A percentile compares a stretch with the other conserved stretches of the same genome.
Conservation (phyloP, 148 eudicot species). For the Polygonum aviculare region DNA sequence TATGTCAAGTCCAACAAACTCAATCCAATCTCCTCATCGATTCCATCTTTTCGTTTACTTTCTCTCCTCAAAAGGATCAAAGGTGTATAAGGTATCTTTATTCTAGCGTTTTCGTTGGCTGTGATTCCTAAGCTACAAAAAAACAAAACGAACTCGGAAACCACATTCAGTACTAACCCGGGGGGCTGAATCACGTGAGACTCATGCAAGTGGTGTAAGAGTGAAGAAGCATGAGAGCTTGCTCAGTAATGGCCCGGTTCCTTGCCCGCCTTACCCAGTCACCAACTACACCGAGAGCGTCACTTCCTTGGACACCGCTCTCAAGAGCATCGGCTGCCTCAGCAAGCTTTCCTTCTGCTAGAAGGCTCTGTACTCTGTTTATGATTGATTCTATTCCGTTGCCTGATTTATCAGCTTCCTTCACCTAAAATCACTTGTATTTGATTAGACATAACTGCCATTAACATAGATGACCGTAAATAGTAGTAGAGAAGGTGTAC, state of each 20-base stretch:
- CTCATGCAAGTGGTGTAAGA: slow-evolving; percentile 70
- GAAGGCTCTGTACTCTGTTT: slow-evolving; percentile 59
- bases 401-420: slow-evolving; percentile 67
- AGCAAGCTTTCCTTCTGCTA: slow-evolving; percentile 74
- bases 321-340: slow-evolving; percentile 92
- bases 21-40: background rate
- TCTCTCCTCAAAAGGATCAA: background rate
- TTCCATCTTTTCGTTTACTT: background rate
- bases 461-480: background rate
- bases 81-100: slow-evolving; percentile 1
- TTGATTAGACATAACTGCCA: background rate
- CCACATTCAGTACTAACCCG: background rate
- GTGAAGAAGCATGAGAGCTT: slow-evolving; percentile 62
- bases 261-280: slow-evolving; percentile 72
- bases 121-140: background rate
- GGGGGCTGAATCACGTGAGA: slow-evolving; percentile 28
- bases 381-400: slow-evolving; percentile 85
- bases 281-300: slow-evolving; percentile 54
- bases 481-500: slow-evolving; percentile 18
- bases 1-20: background rate
- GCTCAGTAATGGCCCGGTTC: slow-evolving; percentile 78
- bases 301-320: slow-evolving; percentile 68
- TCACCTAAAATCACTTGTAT: slow-evolving; percentile 34
- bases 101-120: background rate
- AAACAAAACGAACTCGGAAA: background rate